Conservation (phyloP, 495 filamentous ascomycete species). For the Gamarada debralockiae region DNA sequence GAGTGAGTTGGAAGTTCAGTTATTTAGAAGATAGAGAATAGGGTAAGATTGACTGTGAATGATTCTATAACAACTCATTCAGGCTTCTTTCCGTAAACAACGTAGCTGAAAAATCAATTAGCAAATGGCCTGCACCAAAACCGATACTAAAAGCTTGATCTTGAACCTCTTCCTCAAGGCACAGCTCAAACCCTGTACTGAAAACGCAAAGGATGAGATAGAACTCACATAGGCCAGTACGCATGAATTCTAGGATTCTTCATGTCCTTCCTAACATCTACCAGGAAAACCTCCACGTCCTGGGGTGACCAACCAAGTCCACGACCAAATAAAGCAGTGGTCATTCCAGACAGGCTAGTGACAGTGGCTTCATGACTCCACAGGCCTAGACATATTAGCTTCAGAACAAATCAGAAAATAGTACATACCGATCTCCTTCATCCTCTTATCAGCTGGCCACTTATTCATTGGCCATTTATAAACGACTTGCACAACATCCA, state of each 20-base stretch:
- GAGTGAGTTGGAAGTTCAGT: too few species aligned
- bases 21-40: too few species aligned
- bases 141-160: too few species aligned
- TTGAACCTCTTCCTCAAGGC: too few species aligned
- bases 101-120: too few species aligned
- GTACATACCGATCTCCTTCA: slow-evolving; percentile 1
- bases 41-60: too few species aligned
- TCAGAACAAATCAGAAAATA: not conserved
- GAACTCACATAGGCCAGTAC: slow-evolving; percentile 26
- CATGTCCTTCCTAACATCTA: slow-evolving; percentile 42
- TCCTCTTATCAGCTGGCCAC: slow-evolving; percentile 43
- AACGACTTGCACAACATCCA: slow-evolving; percentile 39
- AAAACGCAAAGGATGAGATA: too few species aligned
- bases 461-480: slow-evolving; percentile 40
- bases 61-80: too few species aligned
- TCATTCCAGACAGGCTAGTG: slow-evolving; percentile 22
- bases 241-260: slow-evolving; percentile 41
- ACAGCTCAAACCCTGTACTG: too few species aligned
- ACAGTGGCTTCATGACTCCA: slow-evolving; percentile 41
- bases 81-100: too few species aligned
- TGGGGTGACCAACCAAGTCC: slow-evolving; percentile 41
- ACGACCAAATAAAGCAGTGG: slow-evolving; percentile 14
- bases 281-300: slow-evolving; percentile 42
- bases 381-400: not conserved
- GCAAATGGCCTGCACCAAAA: too few species aligned